Evolutionary conservation across 345 rosid species (phyloP), one percentile per base, ranked within the genome.

Genomic region (Nasturtium officinale): DNA sequence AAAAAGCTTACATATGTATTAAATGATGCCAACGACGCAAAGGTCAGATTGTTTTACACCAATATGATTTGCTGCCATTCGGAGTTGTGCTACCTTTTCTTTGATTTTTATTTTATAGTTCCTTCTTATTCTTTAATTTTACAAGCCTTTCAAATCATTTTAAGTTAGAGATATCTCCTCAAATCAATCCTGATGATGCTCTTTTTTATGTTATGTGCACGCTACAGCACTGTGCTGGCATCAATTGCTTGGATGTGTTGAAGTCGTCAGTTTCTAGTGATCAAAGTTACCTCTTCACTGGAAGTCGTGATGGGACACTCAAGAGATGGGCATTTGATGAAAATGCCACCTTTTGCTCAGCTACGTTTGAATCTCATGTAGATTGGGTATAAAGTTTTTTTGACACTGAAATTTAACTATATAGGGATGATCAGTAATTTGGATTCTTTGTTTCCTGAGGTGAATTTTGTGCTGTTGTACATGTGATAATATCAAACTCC

Each of bases 251-350:
- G 83, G 82, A 91, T 75, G 78, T 90, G 21, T 82, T 78, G 76
- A 90, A 85, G 71, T 74, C 98, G 29, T 78, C 86, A 64, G 82
- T 63, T 62, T 79, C 89, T 65, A 78, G 81, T 76, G 88, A 82
- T 57, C 45, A 68, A 40, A 79, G 85, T 73, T 83, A 80, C 83
- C 90, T 96, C 46, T 96, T 86, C 81, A 90, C 98, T 9, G 99
- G 99, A 71, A 96, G 99, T 76, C 99, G 99, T 73, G 99, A 96
- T 84, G 98, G 99, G 53, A 96, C 92, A 6, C 79, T 96, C 78
- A 96, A 92, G 89, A 86, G 98, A 81, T 96, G 99, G 99, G 71
- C 81, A 23, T 77, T 96, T 77, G 85, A 79, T 7, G 95, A 87
- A 51, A 87, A 85, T 78, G 56, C 87, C 12, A 82, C 95, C 32